Conservation (phyloP, 805 yeast species). For the Candida michaelii region DNA sequence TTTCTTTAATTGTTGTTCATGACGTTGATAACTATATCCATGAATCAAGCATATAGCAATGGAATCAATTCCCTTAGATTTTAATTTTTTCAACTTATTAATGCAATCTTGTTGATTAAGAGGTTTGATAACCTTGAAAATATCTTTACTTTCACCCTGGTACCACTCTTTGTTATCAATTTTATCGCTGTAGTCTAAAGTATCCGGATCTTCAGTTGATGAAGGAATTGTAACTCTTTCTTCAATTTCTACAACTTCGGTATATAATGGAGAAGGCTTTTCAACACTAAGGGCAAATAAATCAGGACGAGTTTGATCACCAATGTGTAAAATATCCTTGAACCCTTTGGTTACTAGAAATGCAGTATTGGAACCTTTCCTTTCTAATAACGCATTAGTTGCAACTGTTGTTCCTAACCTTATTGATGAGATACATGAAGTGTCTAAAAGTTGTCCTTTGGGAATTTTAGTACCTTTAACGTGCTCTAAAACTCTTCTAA, state of each 20-base stretch:
- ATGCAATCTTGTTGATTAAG: slow-evolving; percentile 50
- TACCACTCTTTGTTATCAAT: slow-evolving; percentile 35
- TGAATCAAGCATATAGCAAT: slow-evolving; percentile 73
- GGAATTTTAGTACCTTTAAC: slow-evolving; percentile 23
- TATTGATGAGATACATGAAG: slow-evolving; percentile 17
- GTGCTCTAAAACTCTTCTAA: slow-evolving; percentile 19
- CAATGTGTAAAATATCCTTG: slow-evolving; percentile 21
- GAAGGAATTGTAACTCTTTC: slow-evolving; percentile 20
- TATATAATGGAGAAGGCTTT: slow-evolving; percentile 18
- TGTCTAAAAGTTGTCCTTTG: slow-evolving; percentile 17
- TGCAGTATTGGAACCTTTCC: slow-evolving; percentile 21
- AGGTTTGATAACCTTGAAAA: slow-evolving; percentile 52
- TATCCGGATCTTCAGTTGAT: slow-evolving; percentile 45
- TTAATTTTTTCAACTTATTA: slow-evolving; percentile 42
- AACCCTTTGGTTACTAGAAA: slow-evolving; percentile 21
- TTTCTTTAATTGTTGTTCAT: slow-evolving; percentile 44
- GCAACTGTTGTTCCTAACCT: slow-evolving; percentile 33
- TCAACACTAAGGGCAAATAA: slow-evolving; percentile 18
- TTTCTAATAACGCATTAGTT: slow-evolving; percentile 23
- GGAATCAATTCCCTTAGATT: slow-evolving; percentile 60
- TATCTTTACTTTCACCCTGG: slow-evolving; percentile 66
- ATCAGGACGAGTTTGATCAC: slow-evolving; percentile 22
- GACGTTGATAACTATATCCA: slow-evolving; percentile 70
- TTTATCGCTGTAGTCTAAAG: slow-evolving; percentile 14
- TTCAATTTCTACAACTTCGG: slow-evolving; percentile 19